phyloP scores from a whole-genome alignment of 169 alveolate species.

The Sarcocystis neurona region DNA sequence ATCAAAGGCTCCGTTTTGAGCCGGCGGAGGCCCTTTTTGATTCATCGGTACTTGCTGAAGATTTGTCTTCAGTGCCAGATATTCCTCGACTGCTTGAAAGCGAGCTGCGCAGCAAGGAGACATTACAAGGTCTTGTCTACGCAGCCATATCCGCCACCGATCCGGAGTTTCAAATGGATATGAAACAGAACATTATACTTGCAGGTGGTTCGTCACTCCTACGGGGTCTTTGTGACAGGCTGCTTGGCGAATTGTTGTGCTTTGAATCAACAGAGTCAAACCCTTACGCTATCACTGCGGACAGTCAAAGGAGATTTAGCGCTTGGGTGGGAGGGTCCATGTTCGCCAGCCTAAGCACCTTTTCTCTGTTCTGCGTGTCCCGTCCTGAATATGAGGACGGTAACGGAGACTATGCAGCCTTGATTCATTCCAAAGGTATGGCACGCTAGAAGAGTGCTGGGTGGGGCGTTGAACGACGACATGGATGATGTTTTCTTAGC shows the following conservation, averaged over 20 bases:
- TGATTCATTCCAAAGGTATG: neutral
- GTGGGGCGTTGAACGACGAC: no score
- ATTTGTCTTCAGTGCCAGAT: no score
- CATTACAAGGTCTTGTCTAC: neutral
- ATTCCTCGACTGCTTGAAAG: neutral
- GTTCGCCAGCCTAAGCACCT: neutral
- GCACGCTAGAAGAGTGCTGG: neutral
- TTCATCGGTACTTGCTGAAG: neutral
- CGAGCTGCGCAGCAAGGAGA: neutral
- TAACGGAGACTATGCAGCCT: neutral
- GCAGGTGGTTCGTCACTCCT: slow-evolving; percentile 14
- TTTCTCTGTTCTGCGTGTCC: neutral
- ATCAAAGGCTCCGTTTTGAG: slow-evolving; percentile 1
- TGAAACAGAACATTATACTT: neutral
- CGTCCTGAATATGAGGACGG: neutral
- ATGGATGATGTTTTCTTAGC: no score
- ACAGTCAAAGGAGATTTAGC: slow-evolving; percentile 4
- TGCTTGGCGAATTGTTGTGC: slow-evolving; percentile 3
- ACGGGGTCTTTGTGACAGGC: neutral
- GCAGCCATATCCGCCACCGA: neutral
- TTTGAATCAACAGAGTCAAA: neutral
- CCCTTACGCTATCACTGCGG: neutral
- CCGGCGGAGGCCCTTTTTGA: neutral
- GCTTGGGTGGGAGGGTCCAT: slow-evolving; percentile 12
- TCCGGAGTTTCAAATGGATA: slow-evolving; percentile 15